Percentiles rank a stretch among this genome's conserved stretches.
phyloP scores from a whole-genome alignment of 495 filamentous ascomycete species.

The Thermochaetoides thermophila region DNA sequence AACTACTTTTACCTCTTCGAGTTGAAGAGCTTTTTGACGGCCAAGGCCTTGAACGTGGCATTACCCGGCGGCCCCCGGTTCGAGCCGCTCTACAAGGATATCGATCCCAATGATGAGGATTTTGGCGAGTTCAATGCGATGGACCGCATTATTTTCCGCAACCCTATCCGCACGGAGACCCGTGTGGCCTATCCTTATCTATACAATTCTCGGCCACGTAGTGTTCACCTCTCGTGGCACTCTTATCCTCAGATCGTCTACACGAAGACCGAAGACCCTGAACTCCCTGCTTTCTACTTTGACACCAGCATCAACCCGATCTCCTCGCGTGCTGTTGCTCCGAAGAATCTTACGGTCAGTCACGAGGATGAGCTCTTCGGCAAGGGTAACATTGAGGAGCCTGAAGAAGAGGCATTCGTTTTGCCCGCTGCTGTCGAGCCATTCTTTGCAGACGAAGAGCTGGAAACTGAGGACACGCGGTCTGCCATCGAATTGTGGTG shows the following conservation, averaged over 20 bases:
- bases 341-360: conserved; percentile 83
- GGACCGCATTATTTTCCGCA: conserved; percentile 96
- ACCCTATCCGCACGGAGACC: conserved; percentile 91
- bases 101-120: conserved; percentile 97
- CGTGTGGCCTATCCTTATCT: conserved; percentile 87
- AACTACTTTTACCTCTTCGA: conserved; percentile 99
- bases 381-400: conserved; percentile 64
- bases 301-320: conserved; percentile 97
- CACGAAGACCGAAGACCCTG: conserved; percentile 73
- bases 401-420: conserved; percentile 61
- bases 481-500: conserved; percentile 94
- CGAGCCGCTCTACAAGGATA: conserved; percentile 96
- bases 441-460: conserved; percentile 78
- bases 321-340: conserved; percentile 83
- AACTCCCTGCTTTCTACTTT: conserved; percentile 92
- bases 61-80: conserved; percentile 95
- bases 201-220: conserved; percentile 91
- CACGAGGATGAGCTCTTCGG: conserved; percentile 97
- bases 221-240: conserved; percentile 86
- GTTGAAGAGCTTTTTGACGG: conserved; percentile 83
- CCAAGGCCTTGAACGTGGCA: conserved; percentile 93
- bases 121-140: conserved; percentile 99
- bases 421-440: conserved; percentile 70
- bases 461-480: conserved; percentile 80
- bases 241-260: conserved; percentile 90